Evolutionary conservation across 2,329 filamentous ascomycete genomes (phyloP).

Genomic region (Tolypocladium paradoxum): DNA sequence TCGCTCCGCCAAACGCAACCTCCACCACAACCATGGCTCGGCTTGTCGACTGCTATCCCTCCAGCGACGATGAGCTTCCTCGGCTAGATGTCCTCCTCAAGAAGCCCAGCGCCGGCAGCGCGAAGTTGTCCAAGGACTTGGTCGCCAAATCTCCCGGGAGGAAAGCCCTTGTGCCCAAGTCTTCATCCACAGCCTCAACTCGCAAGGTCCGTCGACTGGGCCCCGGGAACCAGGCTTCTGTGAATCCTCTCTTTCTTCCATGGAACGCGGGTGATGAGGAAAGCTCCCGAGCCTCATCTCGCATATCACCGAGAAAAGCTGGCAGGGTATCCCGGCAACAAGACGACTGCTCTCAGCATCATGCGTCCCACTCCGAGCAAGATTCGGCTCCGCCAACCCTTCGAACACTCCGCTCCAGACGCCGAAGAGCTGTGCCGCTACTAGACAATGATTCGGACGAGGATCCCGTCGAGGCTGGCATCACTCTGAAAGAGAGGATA

Average conservation of each 20-base stretch:
- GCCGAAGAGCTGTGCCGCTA: not conserved
- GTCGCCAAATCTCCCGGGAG: constrained; percentile 3
- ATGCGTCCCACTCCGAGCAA: not conserved
- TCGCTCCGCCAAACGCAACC: not conserved
- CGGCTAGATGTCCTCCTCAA: constrained; percentile 22
- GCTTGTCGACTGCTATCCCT: constrained; percentile 16
- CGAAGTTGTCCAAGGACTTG: not conserved
- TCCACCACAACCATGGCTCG: constrained; percentile 13
- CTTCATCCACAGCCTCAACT: constrained; percentile 11
- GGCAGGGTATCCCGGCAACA: not conserved
- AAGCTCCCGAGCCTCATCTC: not conserved
- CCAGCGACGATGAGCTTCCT: constrained; percentile 32
- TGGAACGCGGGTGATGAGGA: constrained; percentile 16
- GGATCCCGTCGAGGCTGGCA: not conserved
- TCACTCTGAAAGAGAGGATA: not conserved
- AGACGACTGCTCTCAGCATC: not conserved
- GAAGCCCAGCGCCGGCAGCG: not conserved
- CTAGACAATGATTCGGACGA: not conserved
- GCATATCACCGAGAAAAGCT: constrained; percentile 4
- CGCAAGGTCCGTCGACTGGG: constrained; percentile 21
- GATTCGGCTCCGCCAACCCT: not conserved
- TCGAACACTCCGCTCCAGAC: not conserved
- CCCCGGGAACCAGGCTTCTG: constrained; percentile 6
- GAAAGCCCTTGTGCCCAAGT: constrained; percentile 13
- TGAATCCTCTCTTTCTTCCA: constrained; percentile 21